Evolutionary conservation across 106 monocot species (phyloP).

Genomic region (Dioscorea dumetorum): DNA sequence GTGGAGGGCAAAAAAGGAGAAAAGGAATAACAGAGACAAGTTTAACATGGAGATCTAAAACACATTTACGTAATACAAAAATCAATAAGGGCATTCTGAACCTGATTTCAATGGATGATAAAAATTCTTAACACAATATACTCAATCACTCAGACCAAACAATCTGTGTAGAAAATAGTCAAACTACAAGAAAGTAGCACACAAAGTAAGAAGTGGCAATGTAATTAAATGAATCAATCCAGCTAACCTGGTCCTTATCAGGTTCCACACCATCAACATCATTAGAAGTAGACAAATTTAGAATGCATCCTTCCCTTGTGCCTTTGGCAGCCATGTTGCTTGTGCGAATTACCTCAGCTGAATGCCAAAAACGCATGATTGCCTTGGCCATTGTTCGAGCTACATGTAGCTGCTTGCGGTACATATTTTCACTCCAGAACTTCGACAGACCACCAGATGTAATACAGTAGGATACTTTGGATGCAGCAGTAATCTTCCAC

Average conservation of each 20-base stretch:
- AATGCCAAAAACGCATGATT: conserved; percentile 77
- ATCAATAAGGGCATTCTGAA: too few relatives aligned
- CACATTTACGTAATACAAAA: too few relatives aligned
- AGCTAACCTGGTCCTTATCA: conserved; percentile 42
- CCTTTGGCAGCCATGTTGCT: conserved; percentile 7
- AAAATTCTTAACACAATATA: neutral
- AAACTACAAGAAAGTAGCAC: too few relatives aligned
- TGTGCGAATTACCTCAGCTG: conserved; percentile 22
- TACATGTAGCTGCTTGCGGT: conserved; percentile 41
- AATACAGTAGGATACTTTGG: conserved; percentile 48
- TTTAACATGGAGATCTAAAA: too few relatives aligned
- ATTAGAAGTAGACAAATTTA: conserved; percentile 5
- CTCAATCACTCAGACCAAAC: neutral
- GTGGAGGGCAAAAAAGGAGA: too few relatives aligned
- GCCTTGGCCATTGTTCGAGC: conserved; percentile 54
- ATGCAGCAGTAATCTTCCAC: conserved; percentile 83
- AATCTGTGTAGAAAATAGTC: too few relatives aligned
- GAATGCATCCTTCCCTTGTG: conserved; percentile 9
- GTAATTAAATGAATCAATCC: too few relatives aligned
- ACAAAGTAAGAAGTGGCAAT: too few relatives aligned
- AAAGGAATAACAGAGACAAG: too few relatives aligned
- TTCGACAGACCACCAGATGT: conserved; percentile 33
- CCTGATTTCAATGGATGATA: neutral
- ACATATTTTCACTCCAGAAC: conserved; percentile 39
- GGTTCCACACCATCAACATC: conserved; percentile 13